Evolutionary conservation across 2,329 filamentous ascomycete genomes (phyloP).

Genomic region (Pseudofabraea citricarpa): DNA sequence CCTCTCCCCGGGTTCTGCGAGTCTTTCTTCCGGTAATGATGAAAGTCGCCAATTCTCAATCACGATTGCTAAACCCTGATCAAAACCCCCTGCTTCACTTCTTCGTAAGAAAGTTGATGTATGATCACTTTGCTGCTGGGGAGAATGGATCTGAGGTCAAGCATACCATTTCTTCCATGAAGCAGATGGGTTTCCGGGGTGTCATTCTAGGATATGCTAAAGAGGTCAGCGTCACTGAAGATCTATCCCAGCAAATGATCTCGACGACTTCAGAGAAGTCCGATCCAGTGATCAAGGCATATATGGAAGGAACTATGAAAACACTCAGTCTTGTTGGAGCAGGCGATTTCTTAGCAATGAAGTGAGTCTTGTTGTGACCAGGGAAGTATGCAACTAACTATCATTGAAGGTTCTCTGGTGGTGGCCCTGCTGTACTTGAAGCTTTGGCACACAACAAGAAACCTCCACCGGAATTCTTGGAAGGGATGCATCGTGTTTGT

Average conservation of each 20-base stretch:
- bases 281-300: conserved; percentile 21
- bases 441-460: conserved; percentile 32
- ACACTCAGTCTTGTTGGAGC: conserved; percentile 46
- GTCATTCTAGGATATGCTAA: conserved; percentile 79
- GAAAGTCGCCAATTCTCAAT: background rate
- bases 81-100: conserved; percentile 64
- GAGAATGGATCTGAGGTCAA: conserved; percentile 64
- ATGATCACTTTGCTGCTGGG: conserved; percentile 84
- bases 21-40: background rate
- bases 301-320: conserved; percentile 47
- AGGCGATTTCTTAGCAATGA: conserved; percentile 47
- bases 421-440: conserved; percentile 36
- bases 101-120: conserved; percentile 74
- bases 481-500: conserved; percentile 31
- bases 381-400: conserved; percentile 2
- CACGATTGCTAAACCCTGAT: conserved; percentile 45
- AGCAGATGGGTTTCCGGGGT: conserved; percentile 71
- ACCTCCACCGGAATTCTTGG: conserved; percentile 37
- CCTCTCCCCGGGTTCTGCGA: background rate
- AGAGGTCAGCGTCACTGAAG: conserved; percentile 47
- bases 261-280: conserved; percentile 1
- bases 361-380: conserved; percentile 29
- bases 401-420: conserved; percentile 38
- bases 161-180: conserved; percentile 57
- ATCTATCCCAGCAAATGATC: background rate